Percentiles rank a stretch among this genome's conserved stretches.
These are phyloP conservation scores for Decorospora gaudefroyi DNA, from an alignment of 2,329 filamentous ascomycete genomes.

Conservation along the genomic window DNA sequence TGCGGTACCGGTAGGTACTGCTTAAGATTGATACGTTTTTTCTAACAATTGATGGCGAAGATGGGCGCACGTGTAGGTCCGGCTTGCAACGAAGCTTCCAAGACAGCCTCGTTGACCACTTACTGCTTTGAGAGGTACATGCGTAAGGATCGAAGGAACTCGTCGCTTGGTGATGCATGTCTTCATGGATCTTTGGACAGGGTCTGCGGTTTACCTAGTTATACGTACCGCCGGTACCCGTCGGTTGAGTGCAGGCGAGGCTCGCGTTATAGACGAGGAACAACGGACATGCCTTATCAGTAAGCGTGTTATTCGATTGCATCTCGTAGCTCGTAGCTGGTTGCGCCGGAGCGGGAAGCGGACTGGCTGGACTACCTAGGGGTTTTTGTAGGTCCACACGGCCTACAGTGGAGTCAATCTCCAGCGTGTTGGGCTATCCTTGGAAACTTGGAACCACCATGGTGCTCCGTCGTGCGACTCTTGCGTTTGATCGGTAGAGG, in stretches of 20 bases:
- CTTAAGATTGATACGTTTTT: slow-evolving; percentile 10
- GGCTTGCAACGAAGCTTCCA: neutral
- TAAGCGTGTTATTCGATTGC: slow-evolving; percentile 36
- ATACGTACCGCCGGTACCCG: slow-evolving; percentile 10
- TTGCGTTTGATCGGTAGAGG: slow-evolving; percentile 9
- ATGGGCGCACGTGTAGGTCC: slow-evolving; percentile 1
- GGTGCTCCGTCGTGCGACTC: slow-evolving; percentile 24
- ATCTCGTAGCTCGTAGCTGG: slow-evolving; percentile 28
- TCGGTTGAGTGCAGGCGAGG: slow-evolving; percentile 36
- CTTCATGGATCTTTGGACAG: slow-evolving; percentile 10
- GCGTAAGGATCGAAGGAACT: slow-evolving; percentile 15
- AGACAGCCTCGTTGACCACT: slow-evolving; percentile 12
- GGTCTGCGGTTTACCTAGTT: slow-evolving; percentile 19
- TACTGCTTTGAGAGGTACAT: slow-evolving; percentile 20
- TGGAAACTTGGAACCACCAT: slow-evolving; percentile 18
- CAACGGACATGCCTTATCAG: no score
- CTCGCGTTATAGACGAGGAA: no score
- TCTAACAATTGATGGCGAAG: slow-evolving; percentile 1
- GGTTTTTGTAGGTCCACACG: slow-evolving; percentile 15
- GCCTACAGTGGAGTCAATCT: slow-evolving; percentile 13
- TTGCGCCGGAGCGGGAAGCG: slow-evolving; percentile 13
- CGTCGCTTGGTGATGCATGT: slow-evolving; percentile 17
- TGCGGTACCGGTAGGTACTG: slow-evolving; percentile 9
- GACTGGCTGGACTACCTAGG: slow-evolving; percentile 17
- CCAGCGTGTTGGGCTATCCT: slow-evolving; percentile 5